Evolutionary conservation across 345 rosid genomes (phyloP).

Genomic region (Arabidopsis suecica): DNA sequence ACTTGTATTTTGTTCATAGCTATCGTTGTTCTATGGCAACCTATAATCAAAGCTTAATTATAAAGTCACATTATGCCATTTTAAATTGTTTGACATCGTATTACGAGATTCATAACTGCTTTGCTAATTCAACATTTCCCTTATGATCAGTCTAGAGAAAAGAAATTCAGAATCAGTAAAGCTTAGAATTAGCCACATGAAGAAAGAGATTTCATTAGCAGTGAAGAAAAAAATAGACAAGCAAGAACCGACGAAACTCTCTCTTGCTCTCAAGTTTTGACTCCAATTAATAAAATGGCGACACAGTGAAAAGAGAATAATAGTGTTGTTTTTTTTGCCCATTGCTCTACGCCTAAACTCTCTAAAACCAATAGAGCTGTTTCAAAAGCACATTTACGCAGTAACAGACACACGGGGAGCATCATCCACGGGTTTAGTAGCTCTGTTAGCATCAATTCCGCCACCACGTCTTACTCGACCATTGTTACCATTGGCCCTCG

Average conservation of each 20-base stretch:
- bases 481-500: slow-evolving; percentile 26
- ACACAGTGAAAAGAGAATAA: slow-evolving; percentile 8
- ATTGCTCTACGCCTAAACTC: slow-evolving; percentile 36
- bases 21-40: slow-evolving; percentile 15
- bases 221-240: slow-evolving; percentile 5
- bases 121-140: background rate
- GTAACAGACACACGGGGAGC: slow-evolving; percentile 39
- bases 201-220: background rate
- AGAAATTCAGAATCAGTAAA: background rate
- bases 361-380: slow-evolving; percentile 21
- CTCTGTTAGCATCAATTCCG: slow-evolving; percentile 38
- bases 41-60: slow-evolving; percentile 8
- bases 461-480: slow-evolving; percentile 44
- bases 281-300: slow-evolving; percentile 37
- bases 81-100: background rate
- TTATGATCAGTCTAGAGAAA: background rate
- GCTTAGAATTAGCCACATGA: background rate
- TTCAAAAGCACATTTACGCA: slow-evolving; percentile 39
- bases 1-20: slow-evolving; percentile 34
- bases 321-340: background rate
- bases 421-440: slow-evolving; percentile 39
- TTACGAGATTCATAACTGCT: background rate
- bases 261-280: slow-evolving; percentile 17
- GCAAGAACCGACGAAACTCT: slow-evolving; percentile 14
- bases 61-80: background rate